These are phyloP conservation scores for Clitocybe nebularis DNA, from an alignment of 1,284 basidiomycete genomes.

Conservation along the genomic window DNA sequence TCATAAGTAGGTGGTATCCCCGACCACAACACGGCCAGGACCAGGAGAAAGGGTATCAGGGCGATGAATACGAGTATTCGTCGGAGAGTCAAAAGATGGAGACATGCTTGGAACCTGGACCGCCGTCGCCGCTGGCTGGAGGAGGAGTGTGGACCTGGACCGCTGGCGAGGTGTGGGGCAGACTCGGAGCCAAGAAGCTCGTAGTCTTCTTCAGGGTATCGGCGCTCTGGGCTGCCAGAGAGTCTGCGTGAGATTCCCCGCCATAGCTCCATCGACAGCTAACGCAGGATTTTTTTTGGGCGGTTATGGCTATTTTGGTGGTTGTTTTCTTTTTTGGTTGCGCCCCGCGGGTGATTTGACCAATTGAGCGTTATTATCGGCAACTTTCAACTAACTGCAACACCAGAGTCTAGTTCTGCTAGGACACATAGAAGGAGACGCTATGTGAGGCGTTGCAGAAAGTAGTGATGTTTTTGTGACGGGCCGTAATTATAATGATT, in stretches of 20 bases:
- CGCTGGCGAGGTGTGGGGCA: constrained; percentile 1
- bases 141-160: not conserved
- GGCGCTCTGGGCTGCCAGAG: constrained; percentile 12
- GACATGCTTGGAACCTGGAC: constrained; percentile 11
- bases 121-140: constrained; percentile 11
- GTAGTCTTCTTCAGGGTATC: constrained; percentile 18
- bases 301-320: too few relatives aligned
- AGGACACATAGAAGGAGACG: too few relatives aligned
- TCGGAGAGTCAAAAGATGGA: constrained; percentile 14
- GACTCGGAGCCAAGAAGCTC: constrained; percentile 16
- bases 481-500: too few relatives aligned
- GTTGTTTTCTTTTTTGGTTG: not conserved
- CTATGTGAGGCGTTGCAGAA: too few relatives aligned
- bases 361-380: too few relatives aligned
- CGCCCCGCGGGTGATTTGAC: too few relatives aligned
- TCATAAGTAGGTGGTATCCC: constrained; percentile 37
- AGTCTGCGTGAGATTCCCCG: constrained; percentile 15
- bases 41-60: constrained; percentile 21
- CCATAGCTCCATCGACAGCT: constrained; percentile 18
- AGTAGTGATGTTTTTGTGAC: too few relatives aligned
- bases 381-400: too few relatives aligned
- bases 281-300: too few relatives aligned
- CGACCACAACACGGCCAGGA: constrained; percentile 30
- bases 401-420: too few relatives aligned
- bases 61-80: constrained; percentile 17